A percentile compares a stretch with the other conserved stretches of the same genome.
These are phyloP conservation scores for Diaporthe citriasiana DNA, from an alignment of 2,329 filamentous ascomycete species.

Conservation along the genomic window DNA sequence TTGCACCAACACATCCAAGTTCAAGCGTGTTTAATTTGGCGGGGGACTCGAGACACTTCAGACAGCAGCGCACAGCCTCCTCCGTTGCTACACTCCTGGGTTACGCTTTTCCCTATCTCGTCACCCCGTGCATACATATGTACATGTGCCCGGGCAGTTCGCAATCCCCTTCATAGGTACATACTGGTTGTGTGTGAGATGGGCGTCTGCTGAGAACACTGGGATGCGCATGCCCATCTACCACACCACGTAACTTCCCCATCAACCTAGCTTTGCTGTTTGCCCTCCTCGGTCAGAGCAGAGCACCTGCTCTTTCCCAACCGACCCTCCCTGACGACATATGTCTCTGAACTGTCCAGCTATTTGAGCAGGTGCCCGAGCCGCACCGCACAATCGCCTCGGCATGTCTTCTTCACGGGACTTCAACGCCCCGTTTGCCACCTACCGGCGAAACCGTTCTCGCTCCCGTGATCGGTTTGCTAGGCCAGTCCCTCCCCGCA, in stretches of 20 bases:
- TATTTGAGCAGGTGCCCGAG: conserved; percentile 23
- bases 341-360: conserved; percentile 23
- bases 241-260: conserved; percentile 4
- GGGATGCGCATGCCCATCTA: background rate
- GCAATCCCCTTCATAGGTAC: conserved; percentile 5
- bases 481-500: conserved; percentile 2
- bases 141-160: background rate
- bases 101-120: background rate
- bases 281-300: background rate
- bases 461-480: conserved; percentile 15
- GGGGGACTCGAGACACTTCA: background rate
- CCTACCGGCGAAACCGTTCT: conserved; percentile 26
- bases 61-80: background rate
- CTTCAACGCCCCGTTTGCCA: conserved; percentile 20
- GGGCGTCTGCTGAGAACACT: background rate
- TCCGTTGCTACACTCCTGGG: background rate
- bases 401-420: conserved; percentile 35
- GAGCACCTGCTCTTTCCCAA: conserved; percentile 13
- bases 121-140: background rate
- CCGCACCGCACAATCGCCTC: conserved; percentile 1
- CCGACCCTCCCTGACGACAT: conserved; percentile 14
- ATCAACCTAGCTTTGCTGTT: background rate
- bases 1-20: conserved; percentile 25
- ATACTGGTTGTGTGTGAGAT: background rate
- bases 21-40: background rate